phyloP scores from a whole-genome alignment of 2,329 filamentous ascomycete species.

The Sarocladiaceae sp. region DNA sequence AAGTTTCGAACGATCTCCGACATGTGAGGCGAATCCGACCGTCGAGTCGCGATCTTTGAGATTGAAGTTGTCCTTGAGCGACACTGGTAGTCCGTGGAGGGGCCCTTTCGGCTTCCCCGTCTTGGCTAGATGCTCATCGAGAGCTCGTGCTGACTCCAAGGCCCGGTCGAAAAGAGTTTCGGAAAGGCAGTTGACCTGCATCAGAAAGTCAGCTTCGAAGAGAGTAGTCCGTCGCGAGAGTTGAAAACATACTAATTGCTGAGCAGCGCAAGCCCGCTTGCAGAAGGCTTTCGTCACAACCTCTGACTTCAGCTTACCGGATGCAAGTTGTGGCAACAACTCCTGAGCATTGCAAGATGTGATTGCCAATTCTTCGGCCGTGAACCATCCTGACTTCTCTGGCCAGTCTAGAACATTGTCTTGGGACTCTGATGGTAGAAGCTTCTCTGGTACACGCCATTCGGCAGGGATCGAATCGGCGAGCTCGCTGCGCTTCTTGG shows the following conservation, averaged over 20 bases:
- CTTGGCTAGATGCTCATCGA: slow-evolving; percentile 38
- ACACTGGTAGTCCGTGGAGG: slow-evolving; percentile 55
- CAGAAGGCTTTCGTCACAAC: slow-evolving; percentile 12
- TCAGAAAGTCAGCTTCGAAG: background rate
- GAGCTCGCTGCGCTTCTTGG: slow-evolving; percentile 25
- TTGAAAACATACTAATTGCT: slow-evolving; percentile 12
- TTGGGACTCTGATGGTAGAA: slow-evolving; percentile 50
- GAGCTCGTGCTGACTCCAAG: slow-evolving; percentile 33
- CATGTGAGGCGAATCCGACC: slow-evolving; percentile 59
- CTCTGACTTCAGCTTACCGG: slow-evolving; percentile 25
- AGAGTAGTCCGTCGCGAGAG: background rate
- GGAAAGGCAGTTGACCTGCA: slow-evolving; percentile 33
- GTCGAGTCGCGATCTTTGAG: slow-evolving; percentile 56
- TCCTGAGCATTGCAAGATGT: slow-evolving; percentile 28
- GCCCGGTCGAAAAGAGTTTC: slow-evolving; percentile 49
- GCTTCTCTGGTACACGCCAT: slow-evolving; percentile 44
- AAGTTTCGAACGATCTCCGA: slow-evolving; percentile 47
- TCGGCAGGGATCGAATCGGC: slow-evolving; percentile 49
- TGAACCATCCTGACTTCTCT: slow-evolving; percentile 6
- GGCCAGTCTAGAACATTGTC: slow-evolving; percentile 55
- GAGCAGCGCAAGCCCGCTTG: slow-evolving; percentile 13
- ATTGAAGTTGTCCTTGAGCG: slow-evolving; percentile 70
- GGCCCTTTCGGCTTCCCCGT: slow-evolving; percentile 48
- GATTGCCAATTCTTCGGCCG: slow-evolving; percentile 31
- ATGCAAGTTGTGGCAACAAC: slow-evolving; percentile 29